Evolutionary conservation across 176 grass and related monocot species (phyloP).

Genomic region (Phragmites australis): DNA sequence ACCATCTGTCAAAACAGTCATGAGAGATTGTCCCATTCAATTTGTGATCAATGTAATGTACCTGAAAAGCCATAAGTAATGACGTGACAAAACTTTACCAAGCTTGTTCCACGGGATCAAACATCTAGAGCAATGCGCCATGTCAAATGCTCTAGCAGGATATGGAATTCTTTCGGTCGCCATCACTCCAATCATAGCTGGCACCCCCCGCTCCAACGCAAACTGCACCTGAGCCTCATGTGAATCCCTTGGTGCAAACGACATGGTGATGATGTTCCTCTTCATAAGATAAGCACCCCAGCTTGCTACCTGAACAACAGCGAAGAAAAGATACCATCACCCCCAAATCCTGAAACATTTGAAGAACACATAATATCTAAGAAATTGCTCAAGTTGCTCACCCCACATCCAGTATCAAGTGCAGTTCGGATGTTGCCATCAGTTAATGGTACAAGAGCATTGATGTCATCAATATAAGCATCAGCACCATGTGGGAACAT

Average conservation of each 20-base stretch:
- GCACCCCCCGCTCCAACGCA: slow-evolving; percentile 77
- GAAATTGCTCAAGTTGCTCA: slow-evolving; percentile 41
- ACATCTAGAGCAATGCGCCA: slow-evolving; percentile 92
- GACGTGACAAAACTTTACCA: slow-evolving; percentile 37
- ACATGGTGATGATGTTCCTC: slow-evolving; percentile 78
- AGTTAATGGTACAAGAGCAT: slow-evolving; percentile 59
- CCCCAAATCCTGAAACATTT: slow-evolving; percentile 7
- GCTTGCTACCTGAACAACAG: slow-evolving; percentile 65
- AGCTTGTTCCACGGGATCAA: slow-evolving; percentile 87
- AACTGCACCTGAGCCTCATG: slow-evolving; percentile 90
- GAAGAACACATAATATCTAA: background rate
- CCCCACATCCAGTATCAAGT: slow-evolving; percentile 86
- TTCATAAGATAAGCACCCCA: slow-evolving; percentile 92
- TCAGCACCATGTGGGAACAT: slow-evolving; percentile 84
- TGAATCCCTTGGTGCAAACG: slow-evolving; percentile 87
- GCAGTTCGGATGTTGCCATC: slow-evolving; percentile 74
- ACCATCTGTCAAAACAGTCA: slow-evolving; percentile 47
- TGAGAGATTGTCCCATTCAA: background rate
- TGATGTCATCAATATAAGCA: slow-evolving; percentile 82
- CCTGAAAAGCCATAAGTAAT: background rate
- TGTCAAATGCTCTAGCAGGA: slow-evolving; percentile 84
- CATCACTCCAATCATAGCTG: slow-evolving; percentile 84
- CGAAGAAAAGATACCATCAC: slow-evolving; percentile 2
- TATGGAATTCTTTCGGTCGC: slow-evolving; percentile 70
- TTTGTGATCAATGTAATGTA: background rate